A percentile compares a stretch with the other conserved stretches of the same genome.
Evolutionary conservation across 345 rosid genomes (phyloP).

Genomic region (Acer negundo): DNA sequence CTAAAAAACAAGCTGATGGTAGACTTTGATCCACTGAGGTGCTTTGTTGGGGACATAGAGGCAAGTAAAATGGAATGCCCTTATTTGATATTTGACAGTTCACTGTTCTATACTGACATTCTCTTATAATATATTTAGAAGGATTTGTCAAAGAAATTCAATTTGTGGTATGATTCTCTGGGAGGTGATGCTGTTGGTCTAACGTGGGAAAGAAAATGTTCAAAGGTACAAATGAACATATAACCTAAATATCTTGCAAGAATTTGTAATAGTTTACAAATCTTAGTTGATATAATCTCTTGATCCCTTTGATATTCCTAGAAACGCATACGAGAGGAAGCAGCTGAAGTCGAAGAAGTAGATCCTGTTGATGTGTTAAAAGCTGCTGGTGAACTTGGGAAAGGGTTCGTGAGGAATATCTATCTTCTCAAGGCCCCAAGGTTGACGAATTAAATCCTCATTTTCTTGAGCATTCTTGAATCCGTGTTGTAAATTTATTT

Average conservation of each 20-base stretch:
- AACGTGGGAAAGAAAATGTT: slow-evolving; percentile 62
- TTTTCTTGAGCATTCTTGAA: background rate
- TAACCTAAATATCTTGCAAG: background rate
- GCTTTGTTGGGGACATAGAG: slow-evolving; percentile 67
- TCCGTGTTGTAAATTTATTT: slow-evolving; percentile 2
- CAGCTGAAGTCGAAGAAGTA: slow-evolving; percentile 33
- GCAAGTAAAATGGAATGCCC: slow-evolving; percentile 37
- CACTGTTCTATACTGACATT: slow-evolving; percentile 14
- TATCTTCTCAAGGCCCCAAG: slow-evolving; percentile 64
- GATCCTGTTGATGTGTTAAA: slow-evolving; percentile 56
- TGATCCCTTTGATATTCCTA: slow-evolving; percentile 25
- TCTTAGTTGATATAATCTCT: background rate
- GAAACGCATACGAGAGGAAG: slow-evolving; percentile 71
- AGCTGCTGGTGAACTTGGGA: slow-evolving; percentile 69
- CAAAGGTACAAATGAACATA: slow-evolving; percentile 52
- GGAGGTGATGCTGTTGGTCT: slow-evolving; percentile 89
- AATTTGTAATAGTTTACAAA: background rate
- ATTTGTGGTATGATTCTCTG: slow-evolving; percentile 80
- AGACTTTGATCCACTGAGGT: slow-evolving; percentile 72
- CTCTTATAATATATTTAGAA: slow-evolving; percentile 40
- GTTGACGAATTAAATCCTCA: background rate
- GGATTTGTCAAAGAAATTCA: slow-evolving; percentile 55
- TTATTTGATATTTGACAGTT: background rate
- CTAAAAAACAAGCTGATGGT: slow-evolving; percentile 63
- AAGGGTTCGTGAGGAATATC: slow-evolving; percentile 77